Evolutionary conservation across 495 filamentous ascomycete species (phyloP), one percentile per base, ranked within the genome.

Genomic region (Daldinia caldariorum): DNA sequence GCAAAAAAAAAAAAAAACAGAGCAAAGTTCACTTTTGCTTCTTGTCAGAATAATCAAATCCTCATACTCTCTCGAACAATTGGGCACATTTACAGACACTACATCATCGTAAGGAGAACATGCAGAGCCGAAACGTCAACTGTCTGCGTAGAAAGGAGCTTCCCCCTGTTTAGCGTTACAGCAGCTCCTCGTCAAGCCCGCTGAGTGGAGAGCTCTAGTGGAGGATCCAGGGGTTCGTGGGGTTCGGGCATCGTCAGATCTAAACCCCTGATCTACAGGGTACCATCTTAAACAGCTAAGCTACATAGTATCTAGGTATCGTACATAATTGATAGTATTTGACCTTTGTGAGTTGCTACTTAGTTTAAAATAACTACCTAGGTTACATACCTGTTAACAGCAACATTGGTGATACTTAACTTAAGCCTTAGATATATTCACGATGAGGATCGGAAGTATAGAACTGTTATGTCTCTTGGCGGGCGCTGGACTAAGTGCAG

Each of bases 121-220:
- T 67, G 67, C 68, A 76, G 43, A 41, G 41, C 54, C 74, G 74
- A 76, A 76, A 76, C 74, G 34, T 61, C 67, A 71, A 63, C 58
- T 58, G 74, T 71, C 51, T 70, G 59, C 43, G 45, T 39, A 50
- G 29, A 68, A 68, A 34, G 38, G 58, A 69, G 63, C 58, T 69
- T 9, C 35, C 60, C 70, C 73, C 64, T 75, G 70, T 68, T 65
- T 56, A 73, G 63, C 65, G 67, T 67, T 61, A 18, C 63, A 67
- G 32, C 22, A 45, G 16, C 32, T 61, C 55, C 67, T 32, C 29
- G 22, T 53, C 32, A 29, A 50, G 57, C 53, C 62, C 43, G 8
- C 13, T 63, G n/a, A 61, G 66, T 58, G 74, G 66, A 66, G 61
- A 54, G 62, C 61, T 61, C 8, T 53, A 69, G 66, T 39, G 66